Base-by-base conservation (phyloP, 1,139 yeast genomes). In the Taphrina communis region DNA sequence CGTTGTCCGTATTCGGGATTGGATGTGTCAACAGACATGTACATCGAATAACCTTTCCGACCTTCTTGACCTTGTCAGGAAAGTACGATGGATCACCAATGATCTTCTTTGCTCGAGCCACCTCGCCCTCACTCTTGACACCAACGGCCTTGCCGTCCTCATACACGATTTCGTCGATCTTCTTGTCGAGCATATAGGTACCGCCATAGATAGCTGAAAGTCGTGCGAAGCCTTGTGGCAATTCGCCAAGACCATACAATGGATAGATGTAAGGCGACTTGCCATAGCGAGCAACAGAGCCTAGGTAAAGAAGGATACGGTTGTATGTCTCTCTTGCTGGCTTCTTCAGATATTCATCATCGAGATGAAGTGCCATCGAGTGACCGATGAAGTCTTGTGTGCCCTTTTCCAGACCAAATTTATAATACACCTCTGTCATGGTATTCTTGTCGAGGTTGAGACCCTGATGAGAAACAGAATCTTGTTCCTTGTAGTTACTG, bases 71-170 rank as follows among this genome's bases (percentile, higher is more conserved):
- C 79, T 86, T 88, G 58, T 88, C 90, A 1, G 98, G 97, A 86
- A 94, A 94, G 78, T 94, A 94, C 17, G 99, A 94, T 70, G 99
- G 99, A 78, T 94, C 99, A 46, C 97, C 97, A 81, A 94, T 92
- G 55, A 94, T 96, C 72, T 92, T 82, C 73, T 97, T 97, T 0
- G 99, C 97, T 76, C 85, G 88, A 42, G 97, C 97, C 55, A 84
- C 84, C 73, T 97, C 98, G 75, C 92, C 96, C 72, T 93, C 95
- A 66, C 97, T 89, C 74, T 86, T 85, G 68, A 94, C 96, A 69
- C 97, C 97, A 50, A 84, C 83, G 74, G 92, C 92, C 77, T 87
- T 88, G 65, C 88, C 89, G 41, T 86, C 86, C 31, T 84, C 87
- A 77, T 88, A 92, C 68, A 89, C 83, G 41, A 92, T 84, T 79